A percentile compares a stretch with the other conserved stretches of the same genome.
phyloP scores from a whole-genome alignment of 495 filamentous ascomycete genomes.

The Trichoderma orchidacearum region DNA sequence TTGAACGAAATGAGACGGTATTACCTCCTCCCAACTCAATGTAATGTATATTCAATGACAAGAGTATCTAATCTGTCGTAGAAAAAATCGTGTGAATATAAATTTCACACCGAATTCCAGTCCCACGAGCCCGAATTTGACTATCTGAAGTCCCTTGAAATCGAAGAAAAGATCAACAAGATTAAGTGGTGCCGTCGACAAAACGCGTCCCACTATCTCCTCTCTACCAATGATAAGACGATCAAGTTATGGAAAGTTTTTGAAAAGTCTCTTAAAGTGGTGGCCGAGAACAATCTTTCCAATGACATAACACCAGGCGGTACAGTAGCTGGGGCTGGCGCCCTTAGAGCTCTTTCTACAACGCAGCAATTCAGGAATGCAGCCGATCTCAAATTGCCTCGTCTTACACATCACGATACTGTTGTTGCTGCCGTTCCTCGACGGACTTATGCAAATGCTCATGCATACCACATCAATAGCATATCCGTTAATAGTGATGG shows the following conservation, averaged over 20 bases:
- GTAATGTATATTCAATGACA: neutral
- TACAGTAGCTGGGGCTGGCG: slow-evolving; percentile 58
- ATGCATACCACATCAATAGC: slow-evolving; percentile 99
- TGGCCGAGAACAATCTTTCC: slow-evolving; percentile 96
- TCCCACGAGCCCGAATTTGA: slow-evolving; percentile 99
- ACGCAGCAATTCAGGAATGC: slow-evolving; percentile 58
- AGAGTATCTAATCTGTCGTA: slow-evolving; percentile 23
- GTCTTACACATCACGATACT: slow-evolving; percentile 95
- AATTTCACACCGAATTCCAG: slow-evolving; percentile 99
- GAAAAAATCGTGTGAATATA: slow-evolving; percentile 99
- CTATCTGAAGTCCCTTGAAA: slow-evolving; percentile 97
- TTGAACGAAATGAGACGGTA: slow-evolving; percentile 96
- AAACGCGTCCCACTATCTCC: slow-evolving; percentile 94
- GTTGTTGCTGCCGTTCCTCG: slow-evolving; percentile 94
- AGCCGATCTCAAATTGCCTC: slow-evolving; percentile 78
- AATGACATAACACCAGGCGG: slow-evolving; percentile 80
- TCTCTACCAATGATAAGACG: slow-evolving; percentile 98
- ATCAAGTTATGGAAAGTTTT: slow-evolving; percentile 99
- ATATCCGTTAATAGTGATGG: slow-evolving; percentile 99
- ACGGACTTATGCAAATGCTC: slow-evolving; percentile 92
- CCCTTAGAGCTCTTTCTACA: slow-evolving; percentile 51
- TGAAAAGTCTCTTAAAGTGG: slow-evolving; percentile 96
- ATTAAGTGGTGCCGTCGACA: slow-evolving; percentile 99
- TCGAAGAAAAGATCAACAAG: slow-evolving; percentile 99
- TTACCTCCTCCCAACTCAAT: slow-evolving; percentile 15